Evolutionary conservation across 768 basidiomycete species (phyloP).

Genomic region (Paxillus ammoniavirescens): DNA sequence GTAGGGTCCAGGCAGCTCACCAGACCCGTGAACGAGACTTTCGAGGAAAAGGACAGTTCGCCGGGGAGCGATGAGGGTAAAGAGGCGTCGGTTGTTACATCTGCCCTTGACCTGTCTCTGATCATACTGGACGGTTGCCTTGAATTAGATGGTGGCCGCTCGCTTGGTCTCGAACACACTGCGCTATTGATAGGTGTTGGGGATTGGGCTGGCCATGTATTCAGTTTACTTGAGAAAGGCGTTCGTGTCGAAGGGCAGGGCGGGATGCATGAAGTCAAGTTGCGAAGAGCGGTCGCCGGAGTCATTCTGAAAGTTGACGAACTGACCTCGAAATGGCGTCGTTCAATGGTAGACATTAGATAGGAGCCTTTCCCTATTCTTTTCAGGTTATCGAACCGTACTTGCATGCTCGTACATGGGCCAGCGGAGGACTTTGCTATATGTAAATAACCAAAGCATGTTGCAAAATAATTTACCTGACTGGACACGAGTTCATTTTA

Average conservation of each 20-base stretch:
- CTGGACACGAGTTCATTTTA: too few species aligned
- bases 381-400: background rate
- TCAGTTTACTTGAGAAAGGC: conserved; percentile 65
- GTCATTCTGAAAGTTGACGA: conserved; percentile 80
- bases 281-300: conserved; percentile 73
- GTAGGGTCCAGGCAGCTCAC: conserved; percentile 69
- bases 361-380: conserved; percentile 2
- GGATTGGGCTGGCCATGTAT: conserved; percentile 79
- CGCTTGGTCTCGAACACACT: conserved; percentile 74
- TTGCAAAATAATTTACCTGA: too few species aligned
- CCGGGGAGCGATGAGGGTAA: conserved; percentile 34
- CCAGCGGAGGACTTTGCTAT: too few species aligned
- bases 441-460: too few species aligned
- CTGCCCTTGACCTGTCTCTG: conserved; percentile 76
- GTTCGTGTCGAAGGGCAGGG: conserved; percentile 59
- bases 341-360: conserved; percentile 53
- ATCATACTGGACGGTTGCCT: conserved; percentile 72
- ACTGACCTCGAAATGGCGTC: conserved; percentile 63
- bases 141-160: conserved; percentile 74
- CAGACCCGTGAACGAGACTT: conserved; percentile 28
- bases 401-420: too few species aligned
- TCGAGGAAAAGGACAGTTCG: conserved; percentile 30
- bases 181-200: conserved; percentile 64
- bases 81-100: conserved; percentile 71
- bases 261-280: conserved; percentile 57